Evolutionary conservation across 441 rosid genomes (phyloP), one percentile per base, ranked within the genome.

Genomic region (Populus hybrid): DNA sequence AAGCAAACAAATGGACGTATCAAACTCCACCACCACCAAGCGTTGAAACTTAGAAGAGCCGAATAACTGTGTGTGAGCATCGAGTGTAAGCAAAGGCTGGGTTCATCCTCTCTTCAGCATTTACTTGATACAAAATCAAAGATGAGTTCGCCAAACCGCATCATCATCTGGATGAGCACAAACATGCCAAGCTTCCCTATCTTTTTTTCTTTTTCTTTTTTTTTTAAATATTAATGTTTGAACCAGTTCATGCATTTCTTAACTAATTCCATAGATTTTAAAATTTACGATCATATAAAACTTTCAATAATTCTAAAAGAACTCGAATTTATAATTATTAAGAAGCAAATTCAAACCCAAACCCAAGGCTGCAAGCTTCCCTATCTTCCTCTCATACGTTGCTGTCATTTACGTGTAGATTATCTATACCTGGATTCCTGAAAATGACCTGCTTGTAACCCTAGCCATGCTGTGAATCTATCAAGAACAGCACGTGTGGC

Each of bases 31-130:
- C 57, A 14, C 57, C 57, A 46, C 54, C 54, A 46, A 12, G 5
- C 54, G 54, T 46, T 46, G 57, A 70, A 70, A 42, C 59, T 70
- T 70, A 42, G 3, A 26, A 72, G 38, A 50, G 23, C n/a, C 14
- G 46, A 23, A 1, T 16, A 8, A 16, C 6, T 54, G 66, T 18
- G 26, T 0, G 20, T 7, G n/a, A 6, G 59, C 8, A 2, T 74
- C 28, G 66, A 74, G 75, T 32, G 40, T 10, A 71, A 79, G 32
- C 36, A 8, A 79, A 74, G 77, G 69, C 26, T 79, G 35, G 7
- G 21, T 10, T 28, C 30, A 10, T 0, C 36, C 7, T 42, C 57
- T 64, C 73, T 59, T 30, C 11, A 2, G 8, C n/a, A 28, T 78
- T 67, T 35, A 28, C 26, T 32, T 68, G 8, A 2, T 16, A 21